Evolutionary conservation across 108 stramenopile genomes (phyloP), one percentile per base, ranked within the genome.

Genomic region (Chaetoceros tenuissimus): DNA sequence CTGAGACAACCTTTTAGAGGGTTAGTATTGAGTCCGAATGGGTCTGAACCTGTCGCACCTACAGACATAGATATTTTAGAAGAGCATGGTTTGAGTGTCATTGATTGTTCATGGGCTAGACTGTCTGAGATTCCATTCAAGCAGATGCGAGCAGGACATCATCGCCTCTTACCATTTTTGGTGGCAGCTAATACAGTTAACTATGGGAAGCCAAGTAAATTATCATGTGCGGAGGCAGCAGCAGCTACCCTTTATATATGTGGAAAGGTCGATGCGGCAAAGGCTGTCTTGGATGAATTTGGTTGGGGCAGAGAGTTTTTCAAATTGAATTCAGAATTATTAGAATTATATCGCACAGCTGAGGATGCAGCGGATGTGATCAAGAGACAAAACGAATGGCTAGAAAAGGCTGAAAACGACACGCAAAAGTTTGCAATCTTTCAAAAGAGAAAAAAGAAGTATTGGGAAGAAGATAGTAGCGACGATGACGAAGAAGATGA

Each of bases 101-200:
- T 99, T 47, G 96, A 99, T 70, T 99, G 98, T 64, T 95, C 94
- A 0, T 99, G 98, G 98, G 94, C 93, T 0, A 66, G 96, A 22
- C 57, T 97, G 25, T 83, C 83, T 50, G 95, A 95, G 62, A 87
- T 99, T 22, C 98, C 96, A 3, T 96, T 98, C 65, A 43, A 68
- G 7, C 87, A 94, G 65, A 91, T 98, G 85, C 74, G 80, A 44
- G 69, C 85, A 3, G 94, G 94, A 2, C 93, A 96, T 60, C 95
- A 94, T 60, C 94, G 98, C n/a, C 71, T 95, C 0, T 72, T 99
- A 13, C 98, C 98, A 10, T 96, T 95, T 45, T 74, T 98, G 45
- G 97, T 99, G n/a, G 97, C 97, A 0, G 97, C 96, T 7, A 99
- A 99, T 65, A 79, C 84, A 23, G 97, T 99, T 16, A 99, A 99